Conservation (phyloP, 2,329 filamentous ascomycete genomes). For the Cladorrhinum sp. region DNA sequence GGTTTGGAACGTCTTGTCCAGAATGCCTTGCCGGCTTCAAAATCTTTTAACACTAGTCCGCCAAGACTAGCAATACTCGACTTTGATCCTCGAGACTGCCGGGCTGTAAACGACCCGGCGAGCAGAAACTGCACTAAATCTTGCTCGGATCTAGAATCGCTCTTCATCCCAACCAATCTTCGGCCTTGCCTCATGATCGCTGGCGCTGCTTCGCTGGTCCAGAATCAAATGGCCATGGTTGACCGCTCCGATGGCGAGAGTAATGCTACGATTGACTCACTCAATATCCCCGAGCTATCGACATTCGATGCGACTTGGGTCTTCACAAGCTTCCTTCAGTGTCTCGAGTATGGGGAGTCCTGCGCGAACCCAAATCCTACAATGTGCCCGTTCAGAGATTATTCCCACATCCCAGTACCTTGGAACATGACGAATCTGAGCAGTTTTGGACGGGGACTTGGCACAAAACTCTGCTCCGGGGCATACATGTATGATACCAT, state of each 20-base stretch:
- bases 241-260: background rate
- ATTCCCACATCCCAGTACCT: background rate
- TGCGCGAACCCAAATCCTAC: background rate
- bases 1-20: background rate
- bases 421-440: background rate
- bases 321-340: background rate
- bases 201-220: background rate
- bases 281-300: background rate
- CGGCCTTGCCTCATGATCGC: background rate
- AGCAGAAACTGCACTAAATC: background rate
- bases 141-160: background rate
- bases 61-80: background rate
- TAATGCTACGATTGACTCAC: background rate
- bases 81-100: background rate
- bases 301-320: background rate
- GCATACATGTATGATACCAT: background rate
- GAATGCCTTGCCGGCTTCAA: background rate
- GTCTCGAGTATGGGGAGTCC: background rate
- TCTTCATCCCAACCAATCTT: background rate
- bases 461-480: background rate
- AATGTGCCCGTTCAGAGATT: background rate
- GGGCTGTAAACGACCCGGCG: background rate
- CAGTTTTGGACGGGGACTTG: background rate
- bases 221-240: background rate
- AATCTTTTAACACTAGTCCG: background rate